phyloP scores from a whole-genome alignment of 1,284 basidiomycete species.

The Stygiomarasmius scandens region DNA sequence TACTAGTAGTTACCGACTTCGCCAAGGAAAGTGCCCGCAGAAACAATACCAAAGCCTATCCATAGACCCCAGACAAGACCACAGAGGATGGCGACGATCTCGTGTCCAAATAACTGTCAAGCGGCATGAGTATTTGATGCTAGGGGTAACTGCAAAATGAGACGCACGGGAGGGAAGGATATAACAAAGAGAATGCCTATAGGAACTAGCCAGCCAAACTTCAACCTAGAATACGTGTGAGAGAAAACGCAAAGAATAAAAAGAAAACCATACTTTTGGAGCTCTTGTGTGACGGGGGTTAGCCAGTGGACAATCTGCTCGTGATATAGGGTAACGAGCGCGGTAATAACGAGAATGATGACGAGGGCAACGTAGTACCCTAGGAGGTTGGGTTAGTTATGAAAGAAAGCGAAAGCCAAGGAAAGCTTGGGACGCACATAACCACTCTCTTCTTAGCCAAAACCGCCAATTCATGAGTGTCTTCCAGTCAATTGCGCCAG shows the following conservation, averaged over 20 bases:
- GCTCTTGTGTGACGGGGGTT: constrained; percentile 5
- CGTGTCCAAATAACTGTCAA: constrained; percentile 50
- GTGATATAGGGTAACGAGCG: constrained; percentile 12
- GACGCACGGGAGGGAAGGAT: constrained; percentile 16
- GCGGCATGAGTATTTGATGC: background rate
- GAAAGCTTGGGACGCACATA: constrained; percentile 40
- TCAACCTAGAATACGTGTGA: background rate
- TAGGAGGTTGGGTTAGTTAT: constrained; percentile 25
- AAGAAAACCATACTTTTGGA: constrained; percentile 7
- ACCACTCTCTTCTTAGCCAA: constrained; percentile 52
- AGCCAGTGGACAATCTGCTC: constrained; percentile 16
- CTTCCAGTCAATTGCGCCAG: constrained; percentile 46
- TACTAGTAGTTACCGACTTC: constrained; percentile 57
- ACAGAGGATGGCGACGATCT: constrained; percentile 45
- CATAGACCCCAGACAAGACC: constrained; percentile 17
- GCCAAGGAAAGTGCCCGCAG: constrained; percentile 49
- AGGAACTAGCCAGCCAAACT: constrained; percentile 17
- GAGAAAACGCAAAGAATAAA: background rate
- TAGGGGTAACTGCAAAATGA: background rate
- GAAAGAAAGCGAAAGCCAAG: constrained; percentile 10
- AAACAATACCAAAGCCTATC: constrained; percentile 16
- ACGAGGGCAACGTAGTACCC: constrained; percentile 53
- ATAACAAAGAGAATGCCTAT: constrained; percentile 15
- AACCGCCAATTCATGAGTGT: constrained; percentile 43
- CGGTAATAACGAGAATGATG: constrained; percentile 28